phyloP scores from a whole-genome alignment of 2,329 filamentous ascomycete genomes.

The Colletotrichum sp. region DNA sequence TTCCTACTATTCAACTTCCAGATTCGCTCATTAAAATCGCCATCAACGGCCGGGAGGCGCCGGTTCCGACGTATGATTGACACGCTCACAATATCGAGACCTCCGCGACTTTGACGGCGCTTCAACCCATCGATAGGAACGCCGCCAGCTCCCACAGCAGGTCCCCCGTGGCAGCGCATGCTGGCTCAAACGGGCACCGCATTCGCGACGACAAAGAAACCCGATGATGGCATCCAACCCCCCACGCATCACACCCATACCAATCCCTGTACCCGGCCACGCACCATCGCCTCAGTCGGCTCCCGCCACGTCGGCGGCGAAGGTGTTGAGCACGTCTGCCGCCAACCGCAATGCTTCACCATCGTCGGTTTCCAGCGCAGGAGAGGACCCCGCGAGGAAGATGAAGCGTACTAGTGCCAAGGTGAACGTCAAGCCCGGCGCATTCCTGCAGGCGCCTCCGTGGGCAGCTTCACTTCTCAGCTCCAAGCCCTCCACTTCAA shows the following conservation, averaged over 20 bases:
- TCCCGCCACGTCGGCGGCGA: neutral
- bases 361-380: neutral
- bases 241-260: neutral
- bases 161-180: neutral
- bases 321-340: neutral
- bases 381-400: slow-evolving; percentile 1
- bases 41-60: neutral
- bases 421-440: neutral
- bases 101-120: neutral
- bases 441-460: neutral
- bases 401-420: slow-evolving; percentile 14
- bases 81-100: neutral
- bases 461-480: slow-evolving; percentile 5
- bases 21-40: neutral
- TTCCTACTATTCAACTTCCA: neutral
- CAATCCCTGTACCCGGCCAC: neutral
- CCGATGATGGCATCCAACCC: neutral
- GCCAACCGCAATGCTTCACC: neutral
- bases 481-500: neutral
- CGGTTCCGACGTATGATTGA: neutral
- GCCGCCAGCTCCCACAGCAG: neutral
- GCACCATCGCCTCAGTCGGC: neutral
- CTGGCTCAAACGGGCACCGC: neutral
- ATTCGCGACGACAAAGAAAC: neutral
- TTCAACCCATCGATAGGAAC: accelerated